Conservation (phyloP, 1,284 basidiomycete species). For the Ustilago vetiveriae region DNA sequence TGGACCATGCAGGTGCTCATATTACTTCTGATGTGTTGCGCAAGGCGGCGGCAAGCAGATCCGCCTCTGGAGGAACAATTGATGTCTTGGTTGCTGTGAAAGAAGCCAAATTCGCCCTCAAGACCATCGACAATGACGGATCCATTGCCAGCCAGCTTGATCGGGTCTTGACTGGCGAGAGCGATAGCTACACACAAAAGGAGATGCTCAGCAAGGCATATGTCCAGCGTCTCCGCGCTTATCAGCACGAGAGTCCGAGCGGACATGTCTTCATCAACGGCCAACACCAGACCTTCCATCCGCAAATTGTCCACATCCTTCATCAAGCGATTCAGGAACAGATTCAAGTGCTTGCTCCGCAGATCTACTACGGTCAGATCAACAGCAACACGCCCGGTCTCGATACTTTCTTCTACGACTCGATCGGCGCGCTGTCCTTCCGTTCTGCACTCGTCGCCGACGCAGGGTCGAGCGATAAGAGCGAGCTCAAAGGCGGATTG, state of each 20-base stretch:
- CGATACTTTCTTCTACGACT: constrained; percentile 86
- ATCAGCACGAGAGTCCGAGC: constrained; percentile 14
- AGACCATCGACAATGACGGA: constrained; percentile 11
- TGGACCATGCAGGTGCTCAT: constrained; percentile 33
- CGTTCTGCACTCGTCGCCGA: constrained; percentile 76
- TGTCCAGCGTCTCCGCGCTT: constrained; percentile 42
- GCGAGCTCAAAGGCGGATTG: constrained; percentile 69
- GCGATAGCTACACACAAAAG: constrained; percentile 5
- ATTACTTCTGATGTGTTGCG: constrained; percentile 39
- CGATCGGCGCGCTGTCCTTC: constrained; percentile 76
- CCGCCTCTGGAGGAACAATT: constrained; percentile 10
- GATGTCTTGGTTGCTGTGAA: constrained; percentile 34
- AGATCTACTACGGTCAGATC: constrained; percentile 77
- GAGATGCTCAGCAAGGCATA: constrained; percentile 34
- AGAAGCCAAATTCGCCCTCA: constrained; percentile 38
- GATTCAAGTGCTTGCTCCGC: constrained; percentile 44
- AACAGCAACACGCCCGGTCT: constrained; percentile 72
- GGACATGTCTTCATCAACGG: constrained; percentile 83
- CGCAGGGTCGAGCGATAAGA: background rate
- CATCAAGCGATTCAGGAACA: constrained; percentile 48
- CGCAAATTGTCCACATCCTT: constrained; percentile 69
- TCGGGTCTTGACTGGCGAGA: constrained; percentile 6
- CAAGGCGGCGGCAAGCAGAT: constrained; percentile 14
- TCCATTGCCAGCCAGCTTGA: constrained; percentile 17
- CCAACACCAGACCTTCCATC: constrained; percentile 78